Evolutionary conservation across 106 monocot genomes (phyloP).

Genomic region (Dioscorea zingiberensis): DNA sequence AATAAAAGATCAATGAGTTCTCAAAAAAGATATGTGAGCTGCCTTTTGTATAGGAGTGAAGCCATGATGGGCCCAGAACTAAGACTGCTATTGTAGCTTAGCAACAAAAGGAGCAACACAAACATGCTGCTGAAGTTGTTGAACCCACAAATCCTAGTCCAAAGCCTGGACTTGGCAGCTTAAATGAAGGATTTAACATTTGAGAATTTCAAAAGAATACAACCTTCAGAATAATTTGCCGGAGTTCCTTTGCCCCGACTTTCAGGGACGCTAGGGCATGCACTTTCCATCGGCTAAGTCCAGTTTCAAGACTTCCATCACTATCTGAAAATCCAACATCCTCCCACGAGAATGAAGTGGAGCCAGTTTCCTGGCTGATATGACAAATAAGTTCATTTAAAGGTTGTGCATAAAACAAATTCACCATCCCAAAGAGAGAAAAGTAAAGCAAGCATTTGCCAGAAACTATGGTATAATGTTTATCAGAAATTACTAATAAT

Average conservation of each 20-base stretch:
- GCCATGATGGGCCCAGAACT: too few relatives aligned
- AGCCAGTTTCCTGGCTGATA: conserved; percentile 24
- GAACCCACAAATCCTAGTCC: too few relatives aligned
- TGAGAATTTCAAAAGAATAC: background rate
- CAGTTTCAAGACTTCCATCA: conserved; percentile 58
- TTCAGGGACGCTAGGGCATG: conserved; percentile 46
- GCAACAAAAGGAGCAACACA: too few relatives aligned
- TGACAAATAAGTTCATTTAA: background rate
- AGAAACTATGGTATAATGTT: too few relatives aligned
- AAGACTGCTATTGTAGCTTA: too few relatives aligned
- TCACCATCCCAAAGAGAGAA: background rate
- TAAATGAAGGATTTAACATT: background rate
- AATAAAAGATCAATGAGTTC: background rate
- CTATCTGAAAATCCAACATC: conserved; percentile 13
- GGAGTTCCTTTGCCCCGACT: conserved; percentile 68
- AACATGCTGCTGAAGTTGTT: too few relatives aligned
- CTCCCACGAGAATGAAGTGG: conserved; percentile 23
- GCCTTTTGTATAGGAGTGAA: too few relatives aligned
- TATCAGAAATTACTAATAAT: too few relatives aligned
- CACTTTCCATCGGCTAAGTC: conserved; percentile 82
- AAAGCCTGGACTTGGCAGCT: too few relatives aligned
- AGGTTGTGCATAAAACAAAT: background rate
- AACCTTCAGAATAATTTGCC: conserved; percentile 77
- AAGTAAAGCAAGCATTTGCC: too few relatives aligned
- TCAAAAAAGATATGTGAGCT: too few relatives aligned